Base-by-base conservation (phyloP, 2,329 filamentous ascomycete species). In the Decorospora gaudefroyi region DNA sequence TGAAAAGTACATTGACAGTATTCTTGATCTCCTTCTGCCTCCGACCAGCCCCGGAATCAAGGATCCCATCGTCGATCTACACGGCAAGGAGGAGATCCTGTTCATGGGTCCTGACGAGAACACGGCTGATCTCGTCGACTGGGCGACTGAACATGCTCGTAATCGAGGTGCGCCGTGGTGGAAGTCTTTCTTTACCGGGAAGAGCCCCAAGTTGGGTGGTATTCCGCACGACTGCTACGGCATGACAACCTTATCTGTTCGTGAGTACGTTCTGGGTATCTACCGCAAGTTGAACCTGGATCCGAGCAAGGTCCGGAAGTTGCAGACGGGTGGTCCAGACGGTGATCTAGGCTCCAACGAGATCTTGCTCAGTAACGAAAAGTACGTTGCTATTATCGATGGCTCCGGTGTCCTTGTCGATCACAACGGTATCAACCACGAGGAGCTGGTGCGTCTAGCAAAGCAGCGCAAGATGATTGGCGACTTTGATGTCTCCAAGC, bases 101-200 rank as follows among this genome's bases (percentile, higher is more conserved):
- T 99, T 99, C 79, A 88, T 99, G 90, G 93, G 93, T 22, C 93
- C 93, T 0, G 93, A 99, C 59, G 93, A 99, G 83, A 99, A 99
- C 76, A 99, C 93, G 1, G 93, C 93, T 15, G 90, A 96, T 64
- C 80, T 99, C 22, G 93, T 99, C 37, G 85, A 99, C 73, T 99
- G 93, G 93, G 93, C 93, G n/a, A 99, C 93, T 1, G 86, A 93
- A 72, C 93, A 99, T 71, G 93, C 93, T 49, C 84, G 90, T 38
- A 76, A 77, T 50, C 85, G 93, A 60, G 90, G 90, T 31, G 93
- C 93, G 4, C 90, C 90, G 18, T 99, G 92, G 90, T 99, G 93
- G 93, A 99, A 99, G 79, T 99, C 93, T 0, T 99, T 99, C 82
- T 99, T 99, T 80, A 99, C 93, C 2, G 93, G 93, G 65, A 99